A percentile compares a stretch with the other conserved stretches of the same genome.
These are phyloP conservation scores for Rhodotorula paludigena DNA, from an alignment of 768 basidiomycete genomes.

Conservation along the genomic window DNA sequence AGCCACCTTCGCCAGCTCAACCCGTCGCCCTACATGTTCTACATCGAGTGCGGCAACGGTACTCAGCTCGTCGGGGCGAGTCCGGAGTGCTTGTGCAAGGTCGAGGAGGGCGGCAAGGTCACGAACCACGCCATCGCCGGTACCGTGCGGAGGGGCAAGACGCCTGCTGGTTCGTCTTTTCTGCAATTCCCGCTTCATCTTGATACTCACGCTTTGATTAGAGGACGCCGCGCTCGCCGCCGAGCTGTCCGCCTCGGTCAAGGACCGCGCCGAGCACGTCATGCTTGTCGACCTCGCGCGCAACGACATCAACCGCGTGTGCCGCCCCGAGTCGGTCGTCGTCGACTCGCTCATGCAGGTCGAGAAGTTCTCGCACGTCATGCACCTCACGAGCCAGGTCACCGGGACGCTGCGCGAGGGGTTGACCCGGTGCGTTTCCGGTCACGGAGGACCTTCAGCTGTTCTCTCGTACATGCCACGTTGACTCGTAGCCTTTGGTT, in stretches of 20 bases:
- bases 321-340: conserved; percentile 88
- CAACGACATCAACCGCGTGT: conserved; percentile 97
- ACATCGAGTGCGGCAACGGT: conserved; percentile 78
- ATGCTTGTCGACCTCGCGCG: conserved; percentile 98
- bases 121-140: conserved; percentile 98
- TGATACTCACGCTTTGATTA: conserved; percentile 49
- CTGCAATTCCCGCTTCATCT: too few relatives aligned
- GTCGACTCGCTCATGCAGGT: conserved; percentile 90
- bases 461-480: neutral
- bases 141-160: conserved; percentile 80
- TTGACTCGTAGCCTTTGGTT: too few relatives aligned
- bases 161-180: conserved; percentile 64
- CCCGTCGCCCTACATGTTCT: conserved; percentile 99
- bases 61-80: conserved; percentile 95
- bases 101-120: conserved; percentile 72
- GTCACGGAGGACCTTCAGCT: too few relatives aligned
- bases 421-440: conserved; percentile 62
- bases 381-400: conserved; percentile 92
- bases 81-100: conserved; percentile 95
- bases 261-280: conserved; percentile 95
- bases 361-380: conserved; percentile 96
- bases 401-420: conserved; percentile 77
- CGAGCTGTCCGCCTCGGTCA: conserved; percentile 73
- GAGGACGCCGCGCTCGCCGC: conserved; percentile 80
- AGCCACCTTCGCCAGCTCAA: conserved; percentile 82